Evolutionary conservation across 257 asterid species (phyloP), one percentile per base, ranked within the genome.

Genomic region (Salvia miltiorrhiza): DNA sequence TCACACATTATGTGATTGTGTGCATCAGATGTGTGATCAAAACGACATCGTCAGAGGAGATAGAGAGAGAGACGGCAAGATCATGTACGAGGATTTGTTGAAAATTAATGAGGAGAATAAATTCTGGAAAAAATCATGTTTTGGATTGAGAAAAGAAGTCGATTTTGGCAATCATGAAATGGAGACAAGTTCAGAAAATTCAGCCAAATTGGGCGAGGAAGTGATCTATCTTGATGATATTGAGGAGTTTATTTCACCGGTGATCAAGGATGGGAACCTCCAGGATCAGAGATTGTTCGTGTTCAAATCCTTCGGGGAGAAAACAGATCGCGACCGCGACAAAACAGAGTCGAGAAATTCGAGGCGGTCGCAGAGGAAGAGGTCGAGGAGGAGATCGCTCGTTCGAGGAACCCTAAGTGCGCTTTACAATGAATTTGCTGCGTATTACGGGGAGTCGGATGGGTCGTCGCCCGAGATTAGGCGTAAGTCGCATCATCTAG

Each of bases 241-340:
- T 44, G 85, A 84, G 65, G 98, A 89, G 80, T 78, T 87, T 7
- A 80, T 76, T 9, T 63, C 87, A 26, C 81, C 85, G 2, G 45
- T 57, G 28, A 75, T 75, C 61, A 81, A 72, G 48, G 81, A 77
- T 10, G 75, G 76, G 48, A 63, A 26, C 44, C 32, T 68, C 58
- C 85, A 77, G 56, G 96, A 90, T 63, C 92, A 89, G 73, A 83
- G 98, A 52, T 40, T 86, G 16, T 92, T 92, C 79, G 28, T 74
- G 79, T 92, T 92, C 79, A 86, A 74, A 75, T 68, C 88, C 35
- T 66, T 78, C 3, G 63, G 17, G 4, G 30, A 24, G 20, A 67
- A 33, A 53, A 54, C 39, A 30, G 72, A 62, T 4, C 8, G 50
- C 44, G 12, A 43, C 0, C 21, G 19, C 9, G 61, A 69, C 12